Evolutionary conservation across 2,329 filamentous ascomycete species (phyloP), one percentile per base, ranked within the genome.

Genomic region (Tolypocladium album): DNA sequence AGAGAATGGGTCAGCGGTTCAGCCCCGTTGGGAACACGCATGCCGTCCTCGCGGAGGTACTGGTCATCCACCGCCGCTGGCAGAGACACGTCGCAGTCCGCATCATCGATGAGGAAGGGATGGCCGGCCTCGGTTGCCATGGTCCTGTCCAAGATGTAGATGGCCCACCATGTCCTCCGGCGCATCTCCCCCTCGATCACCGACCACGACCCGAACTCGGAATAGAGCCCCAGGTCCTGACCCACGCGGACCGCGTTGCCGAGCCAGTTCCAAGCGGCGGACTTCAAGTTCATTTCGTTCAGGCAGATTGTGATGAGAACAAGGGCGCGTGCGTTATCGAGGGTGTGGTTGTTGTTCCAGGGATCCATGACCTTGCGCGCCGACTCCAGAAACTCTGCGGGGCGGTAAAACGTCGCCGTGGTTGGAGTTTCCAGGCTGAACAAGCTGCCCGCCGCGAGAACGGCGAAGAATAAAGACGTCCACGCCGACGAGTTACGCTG

Each of bases 141-240:
- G 34, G 89, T 82, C 63, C 92, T 85, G 75, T 99, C 94, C 76
- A 92, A 86, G 53, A 91, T 85, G 74, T 97, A 97, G 60, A 96
- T 84, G 17, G 90, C 86, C 92, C 94, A 99, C 93, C 93, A 99
- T 2, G 94, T 84, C 59, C 92, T 82, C 62, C 89, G 85, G 59
- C 92, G 85, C 85, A 93, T 92, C 73, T 97, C 93, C 13, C 84
- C 84, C 67, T 96, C 92, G 17, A 96, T 78, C 1, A 86, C 80
- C 2, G 88, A 82, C 81, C 88, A 91, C 0, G 86, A 81, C 0
- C 87, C 88, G 1, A 84, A 83, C 67, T 96, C 90, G 8, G 83
- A 78, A 67, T 97, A 88, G 12, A 97, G 78, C 0, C 90, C 90
- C 55, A 97, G 79, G 65, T 94, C 89, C 70, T 97, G 93, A 0